Conservation (phyloP, 805 yeast genomes). For the Schwanniomyces occidentalis region DNA sequence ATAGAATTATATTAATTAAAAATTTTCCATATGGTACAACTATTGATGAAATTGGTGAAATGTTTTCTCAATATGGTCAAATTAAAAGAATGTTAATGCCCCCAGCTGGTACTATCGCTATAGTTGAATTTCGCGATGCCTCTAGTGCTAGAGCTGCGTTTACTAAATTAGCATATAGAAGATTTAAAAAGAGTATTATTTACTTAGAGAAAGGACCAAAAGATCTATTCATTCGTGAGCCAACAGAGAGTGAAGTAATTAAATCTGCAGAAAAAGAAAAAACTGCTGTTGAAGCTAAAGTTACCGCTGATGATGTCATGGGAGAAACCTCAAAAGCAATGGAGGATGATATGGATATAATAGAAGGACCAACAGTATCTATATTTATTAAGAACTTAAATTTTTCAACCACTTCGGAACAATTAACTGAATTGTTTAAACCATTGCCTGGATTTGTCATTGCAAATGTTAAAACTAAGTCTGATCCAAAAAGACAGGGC, state of each 20-base stretch:
- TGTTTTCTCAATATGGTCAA: slow-evolving; percentile 80
- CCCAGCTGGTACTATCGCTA: slow-evolving; percentile 94
- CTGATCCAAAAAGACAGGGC: slow-evolving; percentile 74
- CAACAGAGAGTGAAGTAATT: slow-evolving; percentile 38
- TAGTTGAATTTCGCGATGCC: slow-evolving; percentile 81
- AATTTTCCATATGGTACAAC: slow-evolving; percentile 91
- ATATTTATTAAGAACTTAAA: slow-evolving; percentile 90
- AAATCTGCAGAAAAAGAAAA: slow-evolving; percentile 21
- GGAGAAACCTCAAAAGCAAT: slow-evolving; percentile 19
- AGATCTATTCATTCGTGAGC: slow-evolving; percentile 67
- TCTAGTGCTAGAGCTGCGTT: slow-evolving; percentile 90
- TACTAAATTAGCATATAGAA: slow-evolving; percentile 78
- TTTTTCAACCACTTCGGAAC: slow-evolving; percentile 68
- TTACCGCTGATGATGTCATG: slow-evolving; percentile 46
- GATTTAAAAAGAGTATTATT: slow-evolving; percentile 83
- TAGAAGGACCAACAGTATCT: slow-evolving; percentile 79
- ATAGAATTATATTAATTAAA: slow-evolving; percentile 76
- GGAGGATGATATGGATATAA: slow-evolving; percentile 40
- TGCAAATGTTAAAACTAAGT: slow-evolving; percentile 83
- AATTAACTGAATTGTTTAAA: slow-evolving; percentile 62
- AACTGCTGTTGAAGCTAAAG: slow-evolving; percentile 47
- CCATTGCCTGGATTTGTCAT: slow-evolving; percentile 75
- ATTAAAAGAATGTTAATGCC: slow-evolving; percentile 85
- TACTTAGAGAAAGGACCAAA: slow-evolving; percentile 95
- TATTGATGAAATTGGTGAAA: slow-evolving; percentile 73